Evolutionary conservation across 352 stramenopile genomes (phyloP).

Genomic region (Pythium phragmitis): DNA sequence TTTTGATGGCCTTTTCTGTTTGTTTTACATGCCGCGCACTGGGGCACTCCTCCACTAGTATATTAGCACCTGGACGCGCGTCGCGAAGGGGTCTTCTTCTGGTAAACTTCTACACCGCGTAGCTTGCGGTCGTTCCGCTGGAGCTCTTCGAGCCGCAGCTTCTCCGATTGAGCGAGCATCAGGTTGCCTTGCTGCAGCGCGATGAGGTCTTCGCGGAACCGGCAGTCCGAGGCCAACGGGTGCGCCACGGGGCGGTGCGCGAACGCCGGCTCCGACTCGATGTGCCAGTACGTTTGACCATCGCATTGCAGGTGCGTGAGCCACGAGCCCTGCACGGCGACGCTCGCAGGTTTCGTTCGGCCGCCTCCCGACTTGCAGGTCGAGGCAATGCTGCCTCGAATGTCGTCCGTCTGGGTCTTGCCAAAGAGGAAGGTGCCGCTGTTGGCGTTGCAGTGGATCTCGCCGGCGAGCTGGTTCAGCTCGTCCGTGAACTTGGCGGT

Average conservation of each 20-base stretch:
- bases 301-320: constrained; percentile 71
- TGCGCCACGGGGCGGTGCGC: constrained; percentile 43
- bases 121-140: constrained; percentile 50
- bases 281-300: constrained; percentile 73
- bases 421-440: constrained; percentile 51
- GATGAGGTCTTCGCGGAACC: constrained; percentile 64
- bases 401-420: constrained; percentile 62
- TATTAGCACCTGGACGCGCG: constrained; percentile 17
- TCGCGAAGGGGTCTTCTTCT: neutral
- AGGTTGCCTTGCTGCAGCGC: constrained; percentile 60
- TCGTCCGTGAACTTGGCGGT: constrained; percentile 51
- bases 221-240: constrained; percentile 55
- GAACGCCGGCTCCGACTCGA: constrained; percentile 66
- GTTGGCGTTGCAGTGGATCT: constrained; percentile 68
- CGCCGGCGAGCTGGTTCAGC: constrained; percentile 38
- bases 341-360: constrained; percentile 39
- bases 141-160: constrained; percentile 67
- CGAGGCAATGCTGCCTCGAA: constrained; percentile 62
- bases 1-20: neutral
- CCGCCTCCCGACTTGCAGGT: constrained; percentile 25
- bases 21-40: neutral
- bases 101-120: constrained; percentile 1
- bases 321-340: constrained; percentile 47
- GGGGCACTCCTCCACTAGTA: neutral
- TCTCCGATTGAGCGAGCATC: constrained; percentile 58